Conservation (phyloP, 768 basidiomycete species). For the Amanita pseudoporphyria region DNA sequence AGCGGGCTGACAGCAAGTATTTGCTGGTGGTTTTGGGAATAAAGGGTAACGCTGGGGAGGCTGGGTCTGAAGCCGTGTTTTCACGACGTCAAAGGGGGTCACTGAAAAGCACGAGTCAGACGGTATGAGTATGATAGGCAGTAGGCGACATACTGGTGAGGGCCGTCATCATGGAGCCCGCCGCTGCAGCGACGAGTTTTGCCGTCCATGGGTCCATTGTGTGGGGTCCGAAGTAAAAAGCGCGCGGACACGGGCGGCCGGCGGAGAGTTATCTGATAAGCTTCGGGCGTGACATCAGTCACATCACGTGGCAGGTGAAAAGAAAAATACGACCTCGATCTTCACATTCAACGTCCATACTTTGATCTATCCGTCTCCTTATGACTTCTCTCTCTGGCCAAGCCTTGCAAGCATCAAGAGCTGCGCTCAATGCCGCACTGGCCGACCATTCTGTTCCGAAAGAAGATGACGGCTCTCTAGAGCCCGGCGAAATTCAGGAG, state of each 20-base stretch:
- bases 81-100: conserved; percentile 99
- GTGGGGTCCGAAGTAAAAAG: neutral
- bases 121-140: neutral
- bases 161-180: conserved; percentile 73
- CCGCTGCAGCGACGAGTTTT: conserved; percentile 71
- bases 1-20: conserved; percentile 64
- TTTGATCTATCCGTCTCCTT: conserved; percentile 20
- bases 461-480: conserved; percentile 33
- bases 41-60: conserved; percentile 42
- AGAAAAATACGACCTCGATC: neutral
- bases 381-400: conserved; percentile 46
- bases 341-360: conserved; percentile 8
- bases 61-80: conserved; percentile 93
- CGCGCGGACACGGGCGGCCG: neutral
- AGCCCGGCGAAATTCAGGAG: conserved; percentile 84
- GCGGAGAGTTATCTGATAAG: conserved; percentile 7
- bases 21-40: conserved; percentile 42
- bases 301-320: neutral
- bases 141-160: conserved; percentile 54
- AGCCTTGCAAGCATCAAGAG: conserved; percentile 71
- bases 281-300: neutral
- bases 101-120: conserved; percentile 39
- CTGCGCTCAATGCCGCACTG: conserved; percentile 67
- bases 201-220: conserved; percentile 69
- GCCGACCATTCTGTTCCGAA: conserved; percentile 39